These are phyloP conservation scores for Guillardia theta DNA, from an alignment of 78 protist genomes.

Conservation along the genomic window DNA sequence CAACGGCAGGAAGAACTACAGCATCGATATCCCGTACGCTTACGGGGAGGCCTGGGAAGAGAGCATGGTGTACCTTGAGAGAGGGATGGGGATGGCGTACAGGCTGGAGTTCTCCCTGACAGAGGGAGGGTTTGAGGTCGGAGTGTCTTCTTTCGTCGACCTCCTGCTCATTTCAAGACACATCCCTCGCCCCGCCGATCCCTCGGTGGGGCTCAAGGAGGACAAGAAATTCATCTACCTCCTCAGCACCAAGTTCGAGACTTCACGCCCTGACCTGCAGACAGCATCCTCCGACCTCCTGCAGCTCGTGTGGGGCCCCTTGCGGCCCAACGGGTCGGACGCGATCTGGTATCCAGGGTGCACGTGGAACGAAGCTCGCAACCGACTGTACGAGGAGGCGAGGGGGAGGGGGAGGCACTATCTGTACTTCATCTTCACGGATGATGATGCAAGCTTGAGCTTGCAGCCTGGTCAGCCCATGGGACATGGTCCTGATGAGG, in stretches of 20 bases:
- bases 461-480: background rate
- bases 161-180: background rate
- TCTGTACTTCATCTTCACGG: background rate
- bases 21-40: background rate
- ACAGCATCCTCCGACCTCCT: background rate
- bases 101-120: background rate
- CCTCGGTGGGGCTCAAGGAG: background rate
- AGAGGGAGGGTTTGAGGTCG: background rate
- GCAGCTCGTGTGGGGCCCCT: background rate
- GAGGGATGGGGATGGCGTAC: background rate
- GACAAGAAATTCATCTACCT: background rate
- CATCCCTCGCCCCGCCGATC: background rate
- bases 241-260: background rate
- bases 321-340: background rate
- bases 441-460: background rate
- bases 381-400: background rate
- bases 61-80: background rate
- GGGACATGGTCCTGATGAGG: no score
- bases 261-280: background rate
- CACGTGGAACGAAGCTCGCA: constrained; percentile 16
- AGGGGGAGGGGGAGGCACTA: background rate
- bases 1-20: background rate
- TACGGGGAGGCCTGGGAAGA: background rate
- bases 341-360: background rate
- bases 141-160: background rate